phyloP scores from a whole-genome alignment of 805 yeast species.

The Yarrowia sp. region DNA sequence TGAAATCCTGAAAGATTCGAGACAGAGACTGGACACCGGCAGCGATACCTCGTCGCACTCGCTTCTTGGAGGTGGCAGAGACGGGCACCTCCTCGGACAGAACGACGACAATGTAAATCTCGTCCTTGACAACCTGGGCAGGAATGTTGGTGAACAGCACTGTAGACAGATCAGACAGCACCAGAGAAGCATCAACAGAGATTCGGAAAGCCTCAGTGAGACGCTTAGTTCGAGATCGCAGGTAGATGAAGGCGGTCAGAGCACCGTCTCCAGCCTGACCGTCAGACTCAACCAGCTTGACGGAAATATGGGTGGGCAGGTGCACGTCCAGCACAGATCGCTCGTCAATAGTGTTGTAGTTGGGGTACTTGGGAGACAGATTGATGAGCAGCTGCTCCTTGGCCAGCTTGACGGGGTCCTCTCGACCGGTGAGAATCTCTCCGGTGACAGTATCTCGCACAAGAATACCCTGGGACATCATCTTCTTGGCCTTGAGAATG shows the following conservation, averaged over 20 bases:
- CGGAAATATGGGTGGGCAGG: conserved; percentile 65
- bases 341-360: conserved; percentile 43
- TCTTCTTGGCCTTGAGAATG: conserved; percentile 47
- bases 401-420: conserved; percentile 65
- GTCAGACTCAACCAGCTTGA: conserved; percentile 74
- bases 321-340: conserved; percentile 39
- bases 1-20: conserved; percentile 71
- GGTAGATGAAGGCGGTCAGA: conserved; percentile 73
- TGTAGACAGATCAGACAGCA: conserved; percentile 73
- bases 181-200: conserved; percentile 64
- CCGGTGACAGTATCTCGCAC: conserved; percentile 48
- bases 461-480: conserved; percentile 48
- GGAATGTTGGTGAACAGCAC: conserved; percentile 83
- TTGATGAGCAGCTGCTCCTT: conserved; percentile 74
- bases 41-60: conserved; percentile 77
- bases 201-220: conserved; percentile 83
- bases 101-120: conserved; percentile 77
- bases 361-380: conserved; percentile 73
- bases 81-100: conserved; percentile 72
- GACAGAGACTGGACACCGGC: conserved; percentile 89
- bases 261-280: conserved; percentile 70
- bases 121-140: conserved; percentile 60
- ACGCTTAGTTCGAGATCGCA: conserved; percentile 67
- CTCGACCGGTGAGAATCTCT: conserved; percentile 45
- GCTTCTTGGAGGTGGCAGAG: conserved; percentile 42